Evolutionary conservation across 2,329 filamentous ascomycete genomes (phyloP).

Genomic region (Beauveria rudraprayagi): DNA sequence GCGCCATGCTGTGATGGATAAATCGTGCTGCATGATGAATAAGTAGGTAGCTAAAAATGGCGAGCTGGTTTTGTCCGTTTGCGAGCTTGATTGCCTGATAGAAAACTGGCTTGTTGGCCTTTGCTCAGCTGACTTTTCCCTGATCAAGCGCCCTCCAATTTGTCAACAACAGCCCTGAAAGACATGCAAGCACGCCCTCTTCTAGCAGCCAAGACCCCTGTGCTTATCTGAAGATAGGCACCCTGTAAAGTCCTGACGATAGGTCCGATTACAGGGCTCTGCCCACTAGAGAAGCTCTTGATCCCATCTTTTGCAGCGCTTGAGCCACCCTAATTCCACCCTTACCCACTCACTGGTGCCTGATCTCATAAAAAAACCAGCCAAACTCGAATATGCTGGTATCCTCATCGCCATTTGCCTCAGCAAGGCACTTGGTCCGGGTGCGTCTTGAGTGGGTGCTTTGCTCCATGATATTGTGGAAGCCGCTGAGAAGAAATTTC

Average conservation of each 20-base stretch:
- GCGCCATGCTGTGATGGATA: neutral
- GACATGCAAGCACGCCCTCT: neutral
- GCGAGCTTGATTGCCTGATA: neutral
- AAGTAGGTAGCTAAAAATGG: neutral
- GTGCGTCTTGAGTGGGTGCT: too few species aligned
- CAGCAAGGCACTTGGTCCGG: neutral
- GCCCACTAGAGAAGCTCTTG: neutral
- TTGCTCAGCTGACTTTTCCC: neutral
- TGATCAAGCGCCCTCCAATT: neutral
- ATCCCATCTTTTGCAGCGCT: neutral
- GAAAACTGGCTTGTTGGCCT: too few species aligned
- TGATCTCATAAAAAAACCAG: neutral
- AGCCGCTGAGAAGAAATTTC: neutral
- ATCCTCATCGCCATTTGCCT: neutral
- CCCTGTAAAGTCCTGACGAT: neutral
- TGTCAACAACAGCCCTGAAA: neutral
- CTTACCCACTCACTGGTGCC: neutral
- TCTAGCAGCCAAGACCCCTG: neutral
- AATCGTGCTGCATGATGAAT: neutral
- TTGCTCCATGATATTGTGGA: neutral
- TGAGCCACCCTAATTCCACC: neutral
- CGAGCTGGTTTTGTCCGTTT: neutral
- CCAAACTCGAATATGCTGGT: neutral
- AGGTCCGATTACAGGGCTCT: neutral
- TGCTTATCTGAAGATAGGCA: neutral